Evolutionary conservation across 169 alveolate species (phyloP).

Genomic region (Miamiensis avidus): DNA sequence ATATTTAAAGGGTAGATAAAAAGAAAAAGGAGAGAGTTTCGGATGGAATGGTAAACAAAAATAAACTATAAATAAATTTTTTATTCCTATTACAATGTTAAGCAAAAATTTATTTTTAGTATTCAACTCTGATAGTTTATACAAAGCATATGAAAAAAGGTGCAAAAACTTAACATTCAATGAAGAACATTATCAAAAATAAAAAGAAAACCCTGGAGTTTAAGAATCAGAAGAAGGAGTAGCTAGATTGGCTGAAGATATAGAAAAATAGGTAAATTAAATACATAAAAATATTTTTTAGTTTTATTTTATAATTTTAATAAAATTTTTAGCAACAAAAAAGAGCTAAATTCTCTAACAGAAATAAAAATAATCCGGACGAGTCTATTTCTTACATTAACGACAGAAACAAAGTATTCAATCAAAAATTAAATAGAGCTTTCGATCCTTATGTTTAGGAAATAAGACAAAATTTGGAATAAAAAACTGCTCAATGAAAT

Average conservation of each 20-base stretch:
- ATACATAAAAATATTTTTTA: background rate
- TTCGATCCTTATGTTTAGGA: conserved; percentile 77
- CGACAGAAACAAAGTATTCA: conserved; percentile 82
- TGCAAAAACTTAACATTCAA: conserved; percentile 60
- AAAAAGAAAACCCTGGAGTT: conserved; percentile 44
- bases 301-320: background rate
- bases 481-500: conserved; percentile 80
- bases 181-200: conserved; percentile 45
- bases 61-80: background rate
- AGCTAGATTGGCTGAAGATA: conserved; percentile 64
- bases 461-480: conserved; percentile 80
- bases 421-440: conserved; percentile 73
- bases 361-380: conserved; percentile 73
- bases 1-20: conserved; percentile 31
- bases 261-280: conserved; percentile 66
- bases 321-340: background rate
- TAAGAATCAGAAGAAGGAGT: conserved; percentile 57
- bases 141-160: conserved; percentile 79
- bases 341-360: conserved; percentile 69
- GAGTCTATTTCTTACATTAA: conserved; percentile 78
- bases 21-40: conserved; percentile 63
- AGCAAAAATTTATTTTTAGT: conserved; percentile 6
- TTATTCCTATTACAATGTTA: background rate
- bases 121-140: conserved; percentile 75
- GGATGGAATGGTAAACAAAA: conserved; percentile 72